These are phyloP conservation scores for Bretschneidera sinensis DNA, from an alignment of 345 rosid genomes.

Conservation along the genomic window DNA sequence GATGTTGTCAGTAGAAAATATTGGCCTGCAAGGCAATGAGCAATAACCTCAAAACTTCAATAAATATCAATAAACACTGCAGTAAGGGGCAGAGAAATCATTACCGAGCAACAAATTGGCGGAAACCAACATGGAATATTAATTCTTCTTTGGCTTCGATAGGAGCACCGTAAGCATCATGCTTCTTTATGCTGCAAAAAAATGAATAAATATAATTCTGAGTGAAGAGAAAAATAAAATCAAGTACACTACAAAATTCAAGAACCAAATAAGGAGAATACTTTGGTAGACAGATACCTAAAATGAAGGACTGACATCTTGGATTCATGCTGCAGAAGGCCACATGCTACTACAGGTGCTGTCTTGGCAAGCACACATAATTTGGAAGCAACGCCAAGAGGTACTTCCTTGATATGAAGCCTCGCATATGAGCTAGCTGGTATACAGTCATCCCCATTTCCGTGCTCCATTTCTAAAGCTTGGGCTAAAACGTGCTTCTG, in stretches of 20 bases:
- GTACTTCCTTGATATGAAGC: conserved; percentile 71
- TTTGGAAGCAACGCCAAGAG: conserved; percentile 52
- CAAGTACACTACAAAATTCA: conserved; percentile 6
- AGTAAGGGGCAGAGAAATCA: conserved; percentile 9
- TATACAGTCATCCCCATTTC: conserved; percentile 47
- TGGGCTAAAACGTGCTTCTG: conserved; percentile 75
- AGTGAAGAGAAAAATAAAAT: conserved; percentile 7
- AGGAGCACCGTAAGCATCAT: conserved; percentile 66
- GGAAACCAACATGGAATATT: conserved; percentile 88
- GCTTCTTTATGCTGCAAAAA: conserved; percentile 69
- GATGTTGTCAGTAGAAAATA: conserved; percentile 72
- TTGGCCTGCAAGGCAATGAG: conserved; percentile 52
- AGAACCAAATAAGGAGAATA: conserved; percentile 7
- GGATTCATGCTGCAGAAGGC: conserved; percentile 94
- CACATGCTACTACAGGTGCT: conserved; percentile 58
- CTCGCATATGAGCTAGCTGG: conserved; percentile 59
- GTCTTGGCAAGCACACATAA: conserved; percentile 37
- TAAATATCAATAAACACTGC: conserved; percentile 1
- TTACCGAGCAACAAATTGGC: conserved; percentile 87
- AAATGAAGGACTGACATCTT: conserved; percentile 98
- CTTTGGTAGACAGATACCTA: conserved; percentile 41
- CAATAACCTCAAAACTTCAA: conserved; percentile 11
- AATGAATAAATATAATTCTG: conserved; percentile 5
- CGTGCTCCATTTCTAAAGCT: conserved; percentile 52
- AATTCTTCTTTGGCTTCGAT: conserved; percentile 89